A percentile compares a stretch with the other conserved stretches of the same genome.
Evolutionary conservation across 805 yeast genomes (phyloP).

Genomic region (Lipomyces lipofer): DNA sequence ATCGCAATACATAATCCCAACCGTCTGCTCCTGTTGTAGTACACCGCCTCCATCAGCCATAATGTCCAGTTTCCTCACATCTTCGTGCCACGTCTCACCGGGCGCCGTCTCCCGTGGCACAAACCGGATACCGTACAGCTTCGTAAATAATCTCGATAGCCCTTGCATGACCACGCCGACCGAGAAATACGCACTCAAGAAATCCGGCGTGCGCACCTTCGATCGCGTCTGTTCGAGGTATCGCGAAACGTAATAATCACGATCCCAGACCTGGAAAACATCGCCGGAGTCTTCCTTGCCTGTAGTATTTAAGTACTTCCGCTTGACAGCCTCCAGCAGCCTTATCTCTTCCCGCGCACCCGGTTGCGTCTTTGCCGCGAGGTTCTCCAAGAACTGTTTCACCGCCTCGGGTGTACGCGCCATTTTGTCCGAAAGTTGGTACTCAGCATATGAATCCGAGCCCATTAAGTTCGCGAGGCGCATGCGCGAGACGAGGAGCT

Average conservation of each 20-base stretch:
- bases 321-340: conserved; percentile 46
- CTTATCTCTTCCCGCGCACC: conserved; percentile 62
- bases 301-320: no score
- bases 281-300: conserved; percentile 37
- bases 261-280: conserved; percentile 82
- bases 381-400: conserved; percentile 59
- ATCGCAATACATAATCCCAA: conserved; percentile 87
- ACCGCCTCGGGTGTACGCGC: conserved; percentile 80
- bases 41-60: conserved; percentile 49
- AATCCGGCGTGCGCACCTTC: conserved; percentile 43
- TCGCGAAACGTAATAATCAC: conserved; percentile 61
- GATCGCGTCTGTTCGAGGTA: conserved; percentile 38
- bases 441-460: conserved; percentile 66
- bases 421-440: conserved; percentile 87
- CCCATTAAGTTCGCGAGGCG: conserved; percentile 74
- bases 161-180: conserved; percentile 87
- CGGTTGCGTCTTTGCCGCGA: conserved; percentile 53
- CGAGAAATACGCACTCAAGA: conserved; percentile 70
- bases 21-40: conserved; percentile 39
- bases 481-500: conserved; percentile 64
- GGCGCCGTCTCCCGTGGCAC: conserved; percentile 59
- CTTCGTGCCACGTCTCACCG: conserved; percentile 88
- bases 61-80: conserved; percentile 80
- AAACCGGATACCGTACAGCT: conserved; percentile 74
- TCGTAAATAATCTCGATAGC: conserved; percentile 64